These are phyloP conservation scores for Abrus precatorius DNA, from an alignment of 306 rosid species.

Conservation along the genomic window DNA sequence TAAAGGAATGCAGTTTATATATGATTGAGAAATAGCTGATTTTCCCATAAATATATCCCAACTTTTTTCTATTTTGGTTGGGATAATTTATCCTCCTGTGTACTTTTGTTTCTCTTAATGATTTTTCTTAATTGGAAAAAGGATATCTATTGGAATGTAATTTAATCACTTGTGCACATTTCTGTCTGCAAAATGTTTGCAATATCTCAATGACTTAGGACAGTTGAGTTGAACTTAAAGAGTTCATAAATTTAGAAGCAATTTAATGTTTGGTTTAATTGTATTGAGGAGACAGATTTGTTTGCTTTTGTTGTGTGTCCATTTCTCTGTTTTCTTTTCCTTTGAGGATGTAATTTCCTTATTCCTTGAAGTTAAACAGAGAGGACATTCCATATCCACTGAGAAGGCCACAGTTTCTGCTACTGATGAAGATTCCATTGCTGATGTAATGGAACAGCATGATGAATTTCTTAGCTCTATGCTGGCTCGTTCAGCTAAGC, in stretches of 20 bases:
- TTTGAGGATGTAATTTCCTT: constrained; percentile 44
- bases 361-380: constrained; percentile 65
- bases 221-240: constrained; percentile 3
- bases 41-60: constrained; percentile 1
- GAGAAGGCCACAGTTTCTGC: constrained; percentile 84
- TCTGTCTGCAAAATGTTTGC: background rate
- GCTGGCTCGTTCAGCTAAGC: constrained; percentile 92
- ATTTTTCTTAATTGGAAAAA: background rate
- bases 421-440: constrained; percentile 87
- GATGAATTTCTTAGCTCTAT: constrained; percentile 83
- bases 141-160: background rate
- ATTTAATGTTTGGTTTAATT: constrained; percentile 27
- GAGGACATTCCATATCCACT: constrained; percentile 70
- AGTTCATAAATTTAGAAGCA: constrained; percentile 12
- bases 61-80: background rate
- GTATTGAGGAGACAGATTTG: constrained; percentile 26
- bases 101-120: constrained; percentile 19
- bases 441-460: constrained; percentile 84
- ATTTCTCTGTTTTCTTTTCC: constrained; percentile 28
- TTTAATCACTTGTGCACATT: background rate
- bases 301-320: constrained; percentile 4
- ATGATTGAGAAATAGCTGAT: constrained; percentile 8
- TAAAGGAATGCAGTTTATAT: background rate
- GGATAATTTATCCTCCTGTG: background rate
- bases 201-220: constrained; percentile 14